These are phyloP conservation scores for Syncephalis plumigaleata DNA, from an alignment of 371 early-diverging fungal genomes.

Conservation along the genomic window DNA sequence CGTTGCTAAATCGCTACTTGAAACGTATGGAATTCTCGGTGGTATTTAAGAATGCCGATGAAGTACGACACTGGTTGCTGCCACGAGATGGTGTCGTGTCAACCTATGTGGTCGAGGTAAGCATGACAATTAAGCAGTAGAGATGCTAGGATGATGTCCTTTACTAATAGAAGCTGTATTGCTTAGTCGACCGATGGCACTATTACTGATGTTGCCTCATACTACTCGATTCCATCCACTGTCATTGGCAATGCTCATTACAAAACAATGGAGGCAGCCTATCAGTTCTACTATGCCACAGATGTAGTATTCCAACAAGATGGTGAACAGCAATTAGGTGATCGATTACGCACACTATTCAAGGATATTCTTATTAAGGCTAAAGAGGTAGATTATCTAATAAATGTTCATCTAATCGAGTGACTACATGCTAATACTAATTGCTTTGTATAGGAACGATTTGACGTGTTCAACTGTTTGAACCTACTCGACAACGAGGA, in stretches of 20 bases:
- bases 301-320: constrained; percentile 20
- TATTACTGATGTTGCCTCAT: constrained; percentile 65
- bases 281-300: constrained; percentile 85
- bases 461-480: constrained; percentile 89
- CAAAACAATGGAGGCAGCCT: constrained; percentile 72
- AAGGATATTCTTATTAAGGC: constrained; percentile 67
- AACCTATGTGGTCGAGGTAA: constrained; percentile 82
- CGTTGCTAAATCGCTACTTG: constrained; percentile 55
- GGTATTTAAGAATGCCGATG: constrained; percentile 55
- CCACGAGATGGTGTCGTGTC: constrained; percentile 71
- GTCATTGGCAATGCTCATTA: constrained; percentile 63
- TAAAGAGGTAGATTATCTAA: constrained; percentile 22
- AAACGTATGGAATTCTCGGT: constrained; percentile 50
- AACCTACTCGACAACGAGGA: constrained; percentile 66
- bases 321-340: constrained; percentile 19
- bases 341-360: constrained; percentile 36
- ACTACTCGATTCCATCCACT: constrained; percentile 82
- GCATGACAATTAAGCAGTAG: neutral
- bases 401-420: neutral
- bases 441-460: constrained; percentile 18
- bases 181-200: neutral
- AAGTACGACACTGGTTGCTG: constrained; percentile 82
- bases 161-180: neutral
- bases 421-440: neutral
- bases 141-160: neutral